phyloP scores from a whole-genome alignment of 208 protist genomes.

The Trypanosoma avium region DNA sequence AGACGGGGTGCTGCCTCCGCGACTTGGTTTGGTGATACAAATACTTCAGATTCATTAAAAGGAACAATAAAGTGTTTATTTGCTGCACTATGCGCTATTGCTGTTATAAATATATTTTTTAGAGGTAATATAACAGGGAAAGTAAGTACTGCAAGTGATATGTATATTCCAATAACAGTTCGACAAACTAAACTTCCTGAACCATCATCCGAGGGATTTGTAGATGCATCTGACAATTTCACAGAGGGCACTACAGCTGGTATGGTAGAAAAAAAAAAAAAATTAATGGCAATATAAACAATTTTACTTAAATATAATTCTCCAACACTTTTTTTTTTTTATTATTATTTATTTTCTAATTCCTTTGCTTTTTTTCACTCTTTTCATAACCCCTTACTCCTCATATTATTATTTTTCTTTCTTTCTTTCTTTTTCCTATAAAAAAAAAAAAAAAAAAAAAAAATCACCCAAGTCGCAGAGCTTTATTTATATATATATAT shows the following conservation, averaged over 20 bases:
- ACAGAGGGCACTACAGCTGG: no score
- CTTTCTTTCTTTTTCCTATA: constrained; percentile 2
- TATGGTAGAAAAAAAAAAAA: neutral
- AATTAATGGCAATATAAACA: neutral
- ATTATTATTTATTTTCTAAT: no score
- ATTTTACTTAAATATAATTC: no score
- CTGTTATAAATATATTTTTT: constrained; percentile 59
- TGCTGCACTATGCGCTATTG: constrained; percentile 51
- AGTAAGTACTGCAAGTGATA: constrained; percentile 46
- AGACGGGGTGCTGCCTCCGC: constrained; percentile 34
- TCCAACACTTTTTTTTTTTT: no score
- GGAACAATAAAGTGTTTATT: constrained; percentile 40
- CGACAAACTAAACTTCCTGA: constrained; percentile 13
- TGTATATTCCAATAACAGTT: constrained; percentile 24
- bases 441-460: no score
- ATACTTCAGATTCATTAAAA: constrained; percentile 24
- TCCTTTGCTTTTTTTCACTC: no score
- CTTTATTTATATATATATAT: constrained; percentile 1
- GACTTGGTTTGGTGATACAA: constrained; percentile 58
- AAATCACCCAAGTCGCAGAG: no score
- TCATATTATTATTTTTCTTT: neutral
- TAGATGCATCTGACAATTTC: constrained; percentile 50
- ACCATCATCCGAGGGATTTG: constrained; percentile 65
- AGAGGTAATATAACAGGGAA: constrained; percentile 70
- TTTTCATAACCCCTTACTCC: no score